Percentiles rank a stretch among this genome's conserved stretches.
Conservation (phyloP, 176 grass and related monocot genomes). For the Triticum urartu region DNA sequence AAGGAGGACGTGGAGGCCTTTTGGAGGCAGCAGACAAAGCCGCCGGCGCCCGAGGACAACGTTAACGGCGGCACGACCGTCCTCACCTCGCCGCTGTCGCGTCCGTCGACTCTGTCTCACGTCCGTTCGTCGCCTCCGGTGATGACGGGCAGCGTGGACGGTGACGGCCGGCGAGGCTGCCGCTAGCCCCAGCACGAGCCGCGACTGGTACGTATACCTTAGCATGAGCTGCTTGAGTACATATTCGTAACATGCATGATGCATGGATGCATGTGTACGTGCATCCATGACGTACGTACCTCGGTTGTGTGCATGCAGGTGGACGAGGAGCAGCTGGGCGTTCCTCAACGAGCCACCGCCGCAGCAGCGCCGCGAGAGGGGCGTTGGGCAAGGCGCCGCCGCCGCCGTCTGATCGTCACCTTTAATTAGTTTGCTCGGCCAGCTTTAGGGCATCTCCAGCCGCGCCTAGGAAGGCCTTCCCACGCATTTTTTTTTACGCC, state of each 20-base stretch:
- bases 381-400: slow-evolving; percentile 8
- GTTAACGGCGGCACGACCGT: too few relatives aligned
- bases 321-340: slow-evolving; percentile 84
- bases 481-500: too few relatives aligned
- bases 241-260: neutral
- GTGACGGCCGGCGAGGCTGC: neutral
- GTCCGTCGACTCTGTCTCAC: too few relatives aligned
- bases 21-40: too few relatives aligned
- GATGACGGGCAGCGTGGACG: neutral
- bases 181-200: slow-evolving; percentile 43
- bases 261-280: neutral
- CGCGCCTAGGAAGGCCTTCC: too few relatives aligned
- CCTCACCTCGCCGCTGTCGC: too few relatives aligned
- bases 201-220: slow-evolving; percentile 35
- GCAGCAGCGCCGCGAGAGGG: neutral
- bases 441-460: too few relatives aligned
- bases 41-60: too few relatives aligned
- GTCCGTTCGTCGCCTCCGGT: too few relatives aligned
- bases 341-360: slow-evolving; percentile 86
- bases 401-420: slow-evolving; percentile 1
- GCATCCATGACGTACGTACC: neutral
- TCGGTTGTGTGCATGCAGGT: slow-evolving; percentile 36
- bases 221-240: neutral
- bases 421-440: too few relatives aligned
- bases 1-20: slow-evolving; percentile 59